These are phyloP conservation scores for Fonsecaea erecta DNA, from an alignment of 2,329 filamentous ascomycete genomes.

Conservation along the genomic window DNA sequence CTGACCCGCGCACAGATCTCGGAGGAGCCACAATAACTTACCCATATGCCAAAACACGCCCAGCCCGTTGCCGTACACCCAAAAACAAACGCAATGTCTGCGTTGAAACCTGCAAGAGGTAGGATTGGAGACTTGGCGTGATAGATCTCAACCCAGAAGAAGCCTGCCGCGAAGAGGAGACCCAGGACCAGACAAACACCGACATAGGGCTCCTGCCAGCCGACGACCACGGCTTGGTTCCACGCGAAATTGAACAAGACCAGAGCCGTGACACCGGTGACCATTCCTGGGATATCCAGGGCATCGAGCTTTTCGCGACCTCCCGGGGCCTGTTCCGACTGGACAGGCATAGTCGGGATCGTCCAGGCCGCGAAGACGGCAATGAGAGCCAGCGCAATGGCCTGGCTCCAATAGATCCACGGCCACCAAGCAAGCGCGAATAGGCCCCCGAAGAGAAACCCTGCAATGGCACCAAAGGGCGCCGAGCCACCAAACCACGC, in stretches of 20 bases:
- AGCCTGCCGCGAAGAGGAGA: slow-evolving; percentile 57
- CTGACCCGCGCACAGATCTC: no score
- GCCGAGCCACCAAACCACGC: slow-evolving; percentile 56
- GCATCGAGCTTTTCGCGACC: slow-evolving; percentile 22
- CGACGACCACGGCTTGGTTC: slow-evolving; percentile 66
- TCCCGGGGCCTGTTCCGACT: slow-evolving; percentile 37
- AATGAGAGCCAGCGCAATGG: slow-evolving; percentile 47
- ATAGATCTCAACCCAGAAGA: slow-evolving; percentile 58
- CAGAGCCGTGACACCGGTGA: slow-evolving; percentile 59
- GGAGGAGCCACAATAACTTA: no score
- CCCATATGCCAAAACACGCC: slow-evolving; percentile 57
- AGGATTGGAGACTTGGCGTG: slow-evolving; percentile 60
- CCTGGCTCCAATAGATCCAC: slow-evolving; percentile 56
- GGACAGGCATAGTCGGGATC: slow-evolving; percentile 42
- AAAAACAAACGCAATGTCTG: slow-evolving; percentile 61
- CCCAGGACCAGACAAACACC: slow-evolving; percentile 63
- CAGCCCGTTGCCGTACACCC: slow-evolving; percentile 60
- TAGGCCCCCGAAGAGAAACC: slow-evolving; percentile 49
- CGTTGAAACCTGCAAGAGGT: slow-evolving; percentile 58
- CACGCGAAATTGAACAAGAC: slow-evolving; percentile 69
- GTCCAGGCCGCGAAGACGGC: slow-evolving; percentile 44
- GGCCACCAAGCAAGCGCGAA: slow-evolving; percentile 56
- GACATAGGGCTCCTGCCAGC: slow-evolving; percentile 63
- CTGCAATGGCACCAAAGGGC: slow-evolving; percentile 51
- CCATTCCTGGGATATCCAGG: slow-evolving; percentile 50